phyloP scores from a whole-genome alignment of 1,139 yeast genomes.

The Geotrichum australiense region DNA sequence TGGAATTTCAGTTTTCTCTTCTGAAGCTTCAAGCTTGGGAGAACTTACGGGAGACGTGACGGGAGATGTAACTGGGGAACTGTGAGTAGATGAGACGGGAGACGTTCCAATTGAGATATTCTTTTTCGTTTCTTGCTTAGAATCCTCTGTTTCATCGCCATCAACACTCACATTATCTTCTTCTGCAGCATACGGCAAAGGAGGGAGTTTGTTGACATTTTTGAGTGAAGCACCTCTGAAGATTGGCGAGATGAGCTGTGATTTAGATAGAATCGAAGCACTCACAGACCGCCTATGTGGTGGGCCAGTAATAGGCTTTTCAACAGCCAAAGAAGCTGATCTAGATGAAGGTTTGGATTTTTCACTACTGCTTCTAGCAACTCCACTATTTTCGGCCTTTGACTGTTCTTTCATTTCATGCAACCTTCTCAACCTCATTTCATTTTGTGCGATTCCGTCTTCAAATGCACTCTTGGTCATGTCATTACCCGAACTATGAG shows the following conservation, averaged over 20 bases:
- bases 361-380: slow-evolving; percentile 12
- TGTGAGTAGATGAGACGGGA: slow-evolving; percentile 14
- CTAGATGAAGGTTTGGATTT: slow-evolving; percentile 11
- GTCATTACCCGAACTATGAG: slow-evolving; percentile 15
- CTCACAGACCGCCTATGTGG: slow-evolving; percentile 15
- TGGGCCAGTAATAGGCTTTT: slow-evolving; percentile 21
- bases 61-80: slow-evolving; percentile 8
- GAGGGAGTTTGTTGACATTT: not conserved
- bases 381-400: slow-evolving; percentile 29
- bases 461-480: slow-evolving; percentile 17
- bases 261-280: slow-evolving; percentile 10
- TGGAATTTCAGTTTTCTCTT: not conserved
- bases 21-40: slow-evolving; percentile 13
- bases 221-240: slow-evolving; percentile 3
- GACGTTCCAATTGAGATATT: slow-evolving; percentile 1
- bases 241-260: slow-evolving; percentile 9
- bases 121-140: not conserved
- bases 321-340: slow-evolving; percentile 10
- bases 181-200: slow-evolving; percentile 1
- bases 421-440: slow-evolving; percentile 27
- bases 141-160: not conserved
- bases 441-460: slow-evolving; percentile 27
- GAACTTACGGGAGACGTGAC: slow-evolving; percentile 24
- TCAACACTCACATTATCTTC: not conserved
- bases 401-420: slow-evolving; percentile 31